Base-by-base conservation (phyloP, 2,329 filamentous ascomycete species). In the Pseudocercospora fuligena region DNA sequence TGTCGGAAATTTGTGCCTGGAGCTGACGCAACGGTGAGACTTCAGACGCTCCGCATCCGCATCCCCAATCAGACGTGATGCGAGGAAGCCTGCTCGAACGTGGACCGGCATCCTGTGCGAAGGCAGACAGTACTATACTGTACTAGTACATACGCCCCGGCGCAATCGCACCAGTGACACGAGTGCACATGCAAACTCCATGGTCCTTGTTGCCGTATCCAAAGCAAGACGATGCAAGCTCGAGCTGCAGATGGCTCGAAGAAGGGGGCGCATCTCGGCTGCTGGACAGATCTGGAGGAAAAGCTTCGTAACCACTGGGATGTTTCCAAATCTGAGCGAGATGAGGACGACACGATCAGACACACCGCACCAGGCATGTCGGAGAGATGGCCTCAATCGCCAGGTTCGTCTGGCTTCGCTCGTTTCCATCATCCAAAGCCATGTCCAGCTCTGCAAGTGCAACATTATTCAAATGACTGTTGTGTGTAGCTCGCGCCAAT, bases 11-110 rank as follows among this genome's bases (percentile, higher is more conserved):
- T 6, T 21, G 47, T 19, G 29, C 29, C 54, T 58, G 54, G 61
- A 66, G 23, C 12, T 61, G 58, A 51, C 36, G 40, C 58, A 51
- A 31, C 40, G 25, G 33, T 46, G 57, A 46, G 31, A 40, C 33
- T 59, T 59, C n/a, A 47, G 46, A 47, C 14, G n/a, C 21, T 47
- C n/a, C n/a, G 46, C 46, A 19, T n/a, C 14, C 46, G 46, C 46
- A n/a, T 19, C 14, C 21, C 46, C 46, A 47, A 19, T 47, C 46
- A 23, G 21, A 47, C 7, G 46, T 9, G 8, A 19, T 19, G 46
- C 46, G 46, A 47, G 46, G 46, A 16, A 21, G 46, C 21, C 12
- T 14, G 33, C 29, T 31, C 29, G 9, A 8, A 31, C 29, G 9
- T 31, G 29, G 29, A 8, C 29, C 29, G 9, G 29, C 29, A 31